Base-by-base conservation (phyloP, 2,329 filamentous ascomycete genomes). In the Fusarium circinatum region DNA sequence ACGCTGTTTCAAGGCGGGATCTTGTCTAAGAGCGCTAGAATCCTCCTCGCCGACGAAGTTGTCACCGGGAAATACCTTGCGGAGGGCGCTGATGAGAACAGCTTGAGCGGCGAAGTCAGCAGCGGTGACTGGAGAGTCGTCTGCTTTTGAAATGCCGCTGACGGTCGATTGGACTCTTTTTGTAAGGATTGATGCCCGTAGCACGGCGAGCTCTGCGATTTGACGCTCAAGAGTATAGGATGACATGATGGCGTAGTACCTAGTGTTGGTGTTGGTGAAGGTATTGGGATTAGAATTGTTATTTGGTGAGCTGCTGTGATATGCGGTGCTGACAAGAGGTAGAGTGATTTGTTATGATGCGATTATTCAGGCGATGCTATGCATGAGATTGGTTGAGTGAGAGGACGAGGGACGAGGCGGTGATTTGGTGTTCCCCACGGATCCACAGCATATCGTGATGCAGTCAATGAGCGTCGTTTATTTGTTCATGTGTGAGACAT, bases 41-140 rank as follows among this genome's bases (percentile, higher is more conserved):
- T 86, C 86, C 78, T 92, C 90, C 79, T 92, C 90, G 63, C 89
- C 90, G 45, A 92, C 83, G 71, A 91, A 90, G n/a, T 78, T 77
- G 74, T 91, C 89, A 6, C 80, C 70, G 0, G 89, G 89, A 73
- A 89, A 91, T 52, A 80, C 83, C 34, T 81, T 79, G 75, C 86
- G 88, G 51, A 91, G 81, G 34, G 88, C 86, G 63, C 83, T 84
- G 75, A 91, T 91, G 74, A 92, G 85, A 41, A 91, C 82, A 15
- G 89, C 89, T 79, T 92, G 90, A 5, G 88, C 87, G 45, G 88
- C 89, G 76, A 91, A 91, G 78, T 92, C 90, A 67, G 89, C 89
- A 42, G 90, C 86, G 2, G 90, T 91, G 57, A 92, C 90, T 30
- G 90, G 90, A 0, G 86, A 87, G 55, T 85, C 82, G 78, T 92